phyloP scores from a whole-genome alignment of 768 basidiomycete genomes.

The Sarcodon aspratus region DNA sequence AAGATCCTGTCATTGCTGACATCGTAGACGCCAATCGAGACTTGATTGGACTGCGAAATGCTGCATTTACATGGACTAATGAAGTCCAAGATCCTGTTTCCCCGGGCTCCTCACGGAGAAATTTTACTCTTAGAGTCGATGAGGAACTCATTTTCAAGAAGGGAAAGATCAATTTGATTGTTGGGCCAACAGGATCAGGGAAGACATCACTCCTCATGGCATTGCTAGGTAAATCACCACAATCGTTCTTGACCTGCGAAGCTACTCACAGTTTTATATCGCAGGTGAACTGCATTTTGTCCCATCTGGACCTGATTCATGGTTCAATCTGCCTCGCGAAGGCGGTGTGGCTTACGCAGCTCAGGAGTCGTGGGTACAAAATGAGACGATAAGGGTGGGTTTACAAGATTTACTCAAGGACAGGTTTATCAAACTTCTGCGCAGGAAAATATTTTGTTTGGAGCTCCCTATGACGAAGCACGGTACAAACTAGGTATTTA shows the following conservation, averaged over 20 bases:
- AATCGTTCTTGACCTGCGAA: background rate
- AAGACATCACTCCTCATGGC: slow-evolving; percentile 63
- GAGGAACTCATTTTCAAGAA: slow-evolving; percentile 45
- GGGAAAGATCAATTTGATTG: slow-evolving; percentile 41
- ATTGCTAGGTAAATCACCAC: slow-evolving; percentile 26
- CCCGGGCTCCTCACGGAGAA: slow-evolving; percentile 25
- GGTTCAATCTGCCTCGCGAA: slow-evolving; percentile 57
- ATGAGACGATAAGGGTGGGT: slow-evolving; percentile 57
- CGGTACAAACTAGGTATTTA: slow-evolving; percentile 28
- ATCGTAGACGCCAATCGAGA: slow-evolving; percentile 10
- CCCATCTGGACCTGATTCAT: slow-evolving; percentile 38
- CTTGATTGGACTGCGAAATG: slow-evolving; percentile 40
- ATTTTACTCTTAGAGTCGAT: slow-evolving; percentile 37
- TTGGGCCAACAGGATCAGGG: slow-evolving; percentile 47
- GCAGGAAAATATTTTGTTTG: slow-evolving; percentile 41
- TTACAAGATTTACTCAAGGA: background rate
- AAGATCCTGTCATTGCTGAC: slow-evolving; percentile 2
- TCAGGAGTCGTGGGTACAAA: slow-evolving; percentile 81
- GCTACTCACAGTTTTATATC: background rate
- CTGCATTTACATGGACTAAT: slow-evolving; percentile 44
- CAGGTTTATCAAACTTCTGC: background rate
- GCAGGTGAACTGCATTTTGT: slow-evolving; percentile 56
- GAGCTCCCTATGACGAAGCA: slow-evolving; percentile 29
- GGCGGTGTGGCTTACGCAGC: slow-evolving; percentile 70
- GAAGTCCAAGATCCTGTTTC: slow-evolving; percentile 24